Percentiles rank a stretch among this genome's conserved stretches.
Evolutionary conservation across 2,329 filamentous ascomycete species (phyloP).

Genomic region (Chaetomiaceae sp.): DNA sequence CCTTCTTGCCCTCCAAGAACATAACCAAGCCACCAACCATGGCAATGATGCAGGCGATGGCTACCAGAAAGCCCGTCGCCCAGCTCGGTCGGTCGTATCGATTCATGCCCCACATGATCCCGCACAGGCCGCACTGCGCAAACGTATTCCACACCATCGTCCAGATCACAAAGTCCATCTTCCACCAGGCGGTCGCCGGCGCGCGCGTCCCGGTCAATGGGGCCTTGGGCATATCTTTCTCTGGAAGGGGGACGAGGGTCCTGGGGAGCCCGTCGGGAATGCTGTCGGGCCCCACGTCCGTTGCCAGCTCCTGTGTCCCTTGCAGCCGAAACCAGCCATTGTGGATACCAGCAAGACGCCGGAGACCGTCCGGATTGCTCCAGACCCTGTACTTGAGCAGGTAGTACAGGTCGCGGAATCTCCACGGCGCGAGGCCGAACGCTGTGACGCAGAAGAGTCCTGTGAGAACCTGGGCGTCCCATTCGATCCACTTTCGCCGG

Average conservation of each 20-base stretch:
- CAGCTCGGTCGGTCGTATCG: constrained; percentile 68
- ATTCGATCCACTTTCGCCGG: constrained; percentile 79
- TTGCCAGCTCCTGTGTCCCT: constrained; percentile 55
- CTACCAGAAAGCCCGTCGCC: constrained; percentile 75
- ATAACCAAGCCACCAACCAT: constrained; percentile 63
- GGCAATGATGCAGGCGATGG: constrained; percentile 63
- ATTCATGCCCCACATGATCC: constrained; percentile 79
- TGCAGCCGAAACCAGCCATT: constrained; percentile 67
- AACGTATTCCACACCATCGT: constrained; percentile 73
- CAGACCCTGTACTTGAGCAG: constrained; percentile 57
- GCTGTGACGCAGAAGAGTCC: constrained; percentile 81
- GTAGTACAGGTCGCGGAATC: constrained; percentile 73
- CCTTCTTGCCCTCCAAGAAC: constrained; percentile 63
- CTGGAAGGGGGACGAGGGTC: constrained; percentile 55
- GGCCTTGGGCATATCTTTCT: constrained; percentile 54
- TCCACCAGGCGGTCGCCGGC: constrained; percentile 62
- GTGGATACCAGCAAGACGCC: constrained; percentile 68
- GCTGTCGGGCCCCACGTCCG: constrained; percentile 47
- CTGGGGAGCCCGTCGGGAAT: constrained; percentile 36
- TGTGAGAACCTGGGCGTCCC: constrained; percentile 76
- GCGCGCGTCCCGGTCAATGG: constrained; percentile 69
- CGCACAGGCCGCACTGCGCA: constrained; percentile 65
- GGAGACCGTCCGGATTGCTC: constrained; percentile 50
- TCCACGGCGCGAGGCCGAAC: constrained; percentile 79
- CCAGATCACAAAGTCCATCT: constrained; percentile 74